Evolutionary conservation across 805 yeast genomes (phyloP).

Genomic region (Wickerhamiella occidentalis): DNA sequence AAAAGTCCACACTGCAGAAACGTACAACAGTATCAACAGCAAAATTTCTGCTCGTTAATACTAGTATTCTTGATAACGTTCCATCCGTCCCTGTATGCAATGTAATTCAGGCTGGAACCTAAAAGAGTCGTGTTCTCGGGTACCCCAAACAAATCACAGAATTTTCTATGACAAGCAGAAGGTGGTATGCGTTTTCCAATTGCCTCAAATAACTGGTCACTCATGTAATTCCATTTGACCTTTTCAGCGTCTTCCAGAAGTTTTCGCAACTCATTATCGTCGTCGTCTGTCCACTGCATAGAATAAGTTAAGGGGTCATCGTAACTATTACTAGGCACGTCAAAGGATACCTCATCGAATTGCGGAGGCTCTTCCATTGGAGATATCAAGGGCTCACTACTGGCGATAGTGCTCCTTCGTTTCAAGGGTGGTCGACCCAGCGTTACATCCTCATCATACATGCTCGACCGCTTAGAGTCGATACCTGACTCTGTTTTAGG

Average conservation of each 20-base stretch:
- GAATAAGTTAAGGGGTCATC: conserved; percentile 2
- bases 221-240: conserved; percentile 48
- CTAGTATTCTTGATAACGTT: conserved; percentile 13
- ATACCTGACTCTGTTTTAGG: not conserved
- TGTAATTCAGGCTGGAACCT: conserved; percentile 43
- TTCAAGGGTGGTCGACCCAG: not conserved
- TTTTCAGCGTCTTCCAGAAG: conserved; percentile 42
- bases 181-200: conserved; percentile 37
- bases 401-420: not conserved
- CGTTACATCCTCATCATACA: not conserved
- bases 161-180: conserved; percentile 43
- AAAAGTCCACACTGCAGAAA: too few species aligned
- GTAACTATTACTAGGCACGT: conserved; percentile 17
- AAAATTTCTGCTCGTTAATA: not conserved
- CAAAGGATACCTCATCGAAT: conserved; percentile 6
- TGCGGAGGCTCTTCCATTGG: not conserved
- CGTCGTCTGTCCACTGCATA: conserved; percentile 33
- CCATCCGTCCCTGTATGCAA: conserved; percentile 39
- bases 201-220: conserved; percentile 28
- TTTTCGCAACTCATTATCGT: conserved; percentile 36
- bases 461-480: not conserved
- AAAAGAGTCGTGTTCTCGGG: conserved; percentile 39
- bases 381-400: not conserved
- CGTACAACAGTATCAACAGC: too few species aligned
- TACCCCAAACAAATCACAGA: conserved; percentile 42